phyloP scores from a whole-genome alignment of 768 basidiomycete species.

The Galerina marginata region DNA sequence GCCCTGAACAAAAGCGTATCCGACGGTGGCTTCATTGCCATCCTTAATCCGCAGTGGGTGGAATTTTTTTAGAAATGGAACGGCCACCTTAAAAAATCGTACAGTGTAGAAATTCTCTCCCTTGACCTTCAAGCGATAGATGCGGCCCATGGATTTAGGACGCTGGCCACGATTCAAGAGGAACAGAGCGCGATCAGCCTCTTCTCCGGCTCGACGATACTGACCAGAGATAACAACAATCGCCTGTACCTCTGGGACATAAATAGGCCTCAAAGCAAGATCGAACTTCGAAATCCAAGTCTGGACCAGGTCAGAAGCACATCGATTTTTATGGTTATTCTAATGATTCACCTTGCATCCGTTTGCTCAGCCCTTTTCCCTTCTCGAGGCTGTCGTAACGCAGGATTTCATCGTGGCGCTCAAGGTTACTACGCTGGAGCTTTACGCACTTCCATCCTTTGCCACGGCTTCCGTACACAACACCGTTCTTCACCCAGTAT shows the following conservation, averaged over 20 bases:
- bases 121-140: constrained; percentile 41
- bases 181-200: constrained; percentile 38
- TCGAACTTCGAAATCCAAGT: constrained; percentile 42
- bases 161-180: constrained; percentile 33
- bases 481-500: constrained; percentile 46
- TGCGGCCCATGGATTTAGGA: constrained; percentile 43
- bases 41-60: constrained; percentile 48
- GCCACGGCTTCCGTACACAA: constrained; percentile 20
- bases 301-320: constrained; percentile 33
- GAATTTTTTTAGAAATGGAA: background rate
- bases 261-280: constrained; percentile 30
- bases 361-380: constrained; percentile 5
- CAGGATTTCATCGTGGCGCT: constrained; percentile 52
- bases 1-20: constrained; percentile 48
- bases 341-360: background rate
- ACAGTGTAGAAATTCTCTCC: constrained; percentile 48
- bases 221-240: constrained; percentile 39
- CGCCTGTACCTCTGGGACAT: constrained; percentile 44
- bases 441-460: constrained; percentile 43
- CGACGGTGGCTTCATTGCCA: constrained; percentile 41
- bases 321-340: background rate
- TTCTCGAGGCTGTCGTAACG: constrained; percentile 46
- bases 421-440: constrained; percentile 44
- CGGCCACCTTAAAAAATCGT: background rate
- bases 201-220: constrained; percentile 41